Evolutionary conservation across 345 rosid species (phyloP).

Genomic region (Euphorbia peplus): DNA sequence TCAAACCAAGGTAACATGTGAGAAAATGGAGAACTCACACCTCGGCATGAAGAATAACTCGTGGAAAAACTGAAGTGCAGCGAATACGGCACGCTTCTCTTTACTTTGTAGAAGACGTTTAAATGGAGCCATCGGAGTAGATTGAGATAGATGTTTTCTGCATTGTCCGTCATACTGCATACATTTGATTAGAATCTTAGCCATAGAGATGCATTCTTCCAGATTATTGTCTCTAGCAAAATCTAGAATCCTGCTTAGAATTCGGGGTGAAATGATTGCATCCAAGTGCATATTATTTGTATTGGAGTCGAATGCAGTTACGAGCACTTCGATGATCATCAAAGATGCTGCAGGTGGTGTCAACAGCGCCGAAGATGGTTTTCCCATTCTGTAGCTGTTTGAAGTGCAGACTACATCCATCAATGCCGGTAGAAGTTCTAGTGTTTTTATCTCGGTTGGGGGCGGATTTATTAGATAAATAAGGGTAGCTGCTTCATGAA

Average conservation of each 20-base stretch:
- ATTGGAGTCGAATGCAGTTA: constrained; percentile 72
- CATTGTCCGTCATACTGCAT: constrained; percentile 84
- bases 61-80: constrained; percentile 71
- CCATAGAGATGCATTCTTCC: constrained; percentile 58
- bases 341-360: constrained; percentile 83
- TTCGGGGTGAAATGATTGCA: constrained; percentile 63
- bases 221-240: constrained; percentile 46
- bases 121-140: constrained; percentile 59
- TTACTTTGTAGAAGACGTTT: constrained; percentile 51
- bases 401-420: constrained; percentile 66
- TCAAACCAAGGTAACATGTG: not conserved
- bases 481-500: constrained; percentile 77
- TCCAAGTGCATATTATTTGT: constrained; percentile 71
- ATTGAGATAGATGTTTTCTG: constrained; percentile 54
- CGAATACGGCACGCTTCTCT: constrained; percentile 43
- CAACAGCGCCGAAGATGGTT: constrained; percentile 37
- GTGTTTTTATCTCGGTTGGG: constrained; percentile 70
- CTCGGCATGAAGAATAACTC: constrained; percentile 75
- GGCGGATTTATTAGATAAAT: constrained; percentile 78
- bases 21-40: constrained; percentile 29
- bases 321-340: constrained; percentile 81
- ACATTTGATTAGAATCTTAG: constrained; percentile 70
- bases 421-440: constrained; percentile 77
- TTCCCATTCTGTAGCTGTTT: constrained; percentile 25
- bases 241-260: constrained; percentile 60